These are phyloP conservation scores for Ceratobasidium sp. DNA, from an alignment of 1,284 basidiomycete genomes.

Conservation along the genomic window DNA sequence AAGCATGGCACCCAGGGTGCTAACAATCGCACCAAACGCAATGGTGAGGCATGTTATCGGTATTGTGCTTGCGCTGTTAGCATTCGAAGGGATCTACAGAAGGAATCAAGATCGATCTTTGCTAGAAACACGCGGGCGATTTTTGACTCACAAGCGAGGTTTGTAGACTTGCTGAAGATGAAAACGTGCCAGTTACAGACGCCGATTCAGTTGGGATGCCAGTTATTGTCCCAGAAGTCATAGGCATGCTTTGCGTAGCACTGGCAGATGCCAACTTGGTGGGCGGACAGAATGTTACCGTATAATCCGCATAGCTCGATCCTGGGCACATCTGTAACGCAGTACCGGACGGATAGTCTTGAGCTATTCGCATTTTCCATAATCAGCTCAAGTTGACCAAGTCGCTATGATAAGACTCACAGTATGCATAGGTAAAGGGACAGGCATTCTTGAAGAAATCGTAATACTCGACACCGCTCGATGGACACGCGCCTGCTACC, in stretches of 20 bases:
- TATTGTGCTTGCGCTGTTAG: conserved; percentile 11
- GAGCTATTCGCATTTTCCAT: not conserved
- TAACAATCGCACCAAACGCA: not conserved
- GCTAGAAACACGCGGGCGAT: too few relatives aligned
- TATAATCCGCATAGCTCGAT: conserved; percentile 29
- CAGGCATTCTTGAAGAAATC: conserved; percentile 28
- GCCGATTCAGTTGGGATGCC: conserved; percentile 1
- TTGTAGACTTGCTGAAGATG: not conserved
- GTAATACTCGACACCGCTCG: conserved; percentile 27
- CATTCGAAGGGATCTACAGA: conserved; percentile 26
- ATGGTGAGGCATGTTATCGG: not conserved
- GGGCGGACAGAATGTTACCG: conserved; percentile 15
- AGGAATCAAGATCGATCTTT: not conserved
- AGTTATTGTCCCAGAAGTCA: conserved; percentile 14
- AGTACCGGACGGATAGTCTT: conserved; percentile 22
- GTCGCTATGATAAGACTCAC: not conserved
- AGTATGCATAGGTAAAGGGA: conserved; percentile 25
- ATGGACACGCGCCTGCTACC: conserved; percentile 8
- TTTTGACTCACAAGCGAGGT: conserved; percentile 5
- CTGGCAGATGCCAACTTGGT: not conserved
- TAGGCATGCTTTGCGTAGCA: not conserved
- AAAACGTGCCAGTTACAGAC: not conserved
- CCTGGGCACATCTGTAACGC: conserved; percentile 25
- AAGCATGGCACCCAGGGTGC: not conserved
- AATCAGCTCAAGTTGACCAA: not conserved